phyloP scores from a whole-genome alignment of 139 green algal genomes.

The Pseudopediastrum boryanum region DNA sequence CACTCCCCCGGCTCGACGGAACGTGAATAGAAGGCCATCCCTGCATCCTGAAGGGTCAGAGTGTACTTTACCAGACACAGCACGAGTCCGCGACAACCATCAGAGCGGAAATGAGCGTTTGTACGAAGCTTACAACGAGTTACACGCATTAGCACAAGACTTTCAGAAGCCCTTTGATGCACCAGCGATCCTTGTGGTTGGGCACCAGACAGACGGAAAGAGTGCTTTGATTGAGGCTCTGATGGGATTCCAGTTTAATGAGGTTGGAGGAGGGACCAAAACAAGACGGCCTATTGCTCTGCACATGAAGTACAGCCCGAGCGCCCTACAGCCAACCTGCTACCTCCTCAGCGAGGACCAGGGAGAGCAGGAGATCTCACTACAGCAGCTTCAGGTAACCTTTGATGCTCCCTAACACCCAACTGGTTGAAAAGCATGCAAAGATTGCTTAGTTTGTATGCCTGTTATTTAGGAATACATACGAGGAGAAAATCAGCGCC shows the following conservation, averaged over 20 bases:
- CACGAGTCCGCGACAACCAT: no score
- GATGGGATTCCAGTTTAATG: constrained; percentile 96
- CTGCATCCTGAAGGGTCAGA: no score
- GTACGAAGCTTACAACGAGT: constrained; percentile 94
- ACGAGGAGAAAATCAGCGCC: constrained; percentile 83
- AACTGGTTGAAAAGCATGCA: neutral
- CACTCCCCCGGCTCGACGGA: no score
- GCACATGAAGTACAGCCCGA: constrained; percentile 87
- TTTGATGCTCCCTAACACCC: no score
- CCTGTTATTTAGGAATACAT: constrained; percentile 82
- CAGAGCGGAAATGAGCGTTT: constrained; percentile 81
- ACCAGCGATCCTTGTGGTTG: constrained; percentile 94
- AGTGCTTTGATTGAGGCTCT: constrained; percentile 88
- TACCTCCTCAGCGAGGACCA: constrained; percentile 87
- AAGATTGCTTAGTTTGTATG: neutral
- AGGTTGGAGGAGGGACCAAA: constrained; percentile 96
- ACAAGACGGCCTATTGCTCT: constrained; percentile 93
- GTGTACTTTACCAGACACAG: no score
- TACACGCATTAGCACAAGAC: constrained; percentile 89
- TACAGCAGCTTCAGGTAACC: constrained; percentile 90
- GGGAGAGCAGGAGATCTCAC: constrained; percentile 77
- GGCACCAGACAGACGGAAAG: constrained; percentile 97
- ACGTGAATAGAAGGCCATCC: no score
- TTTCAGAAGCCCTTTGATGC: constrained; percentile 97
- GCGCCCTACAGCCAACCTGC: constrained; percentile 73